Percentiles rank a stretch among this genome's conserved stretches.
These are phyloP conservation scores for Pneumocystis murina DNA, from an alignment of 1,139 yeast species.

Conservation along the genomic window DNA sequence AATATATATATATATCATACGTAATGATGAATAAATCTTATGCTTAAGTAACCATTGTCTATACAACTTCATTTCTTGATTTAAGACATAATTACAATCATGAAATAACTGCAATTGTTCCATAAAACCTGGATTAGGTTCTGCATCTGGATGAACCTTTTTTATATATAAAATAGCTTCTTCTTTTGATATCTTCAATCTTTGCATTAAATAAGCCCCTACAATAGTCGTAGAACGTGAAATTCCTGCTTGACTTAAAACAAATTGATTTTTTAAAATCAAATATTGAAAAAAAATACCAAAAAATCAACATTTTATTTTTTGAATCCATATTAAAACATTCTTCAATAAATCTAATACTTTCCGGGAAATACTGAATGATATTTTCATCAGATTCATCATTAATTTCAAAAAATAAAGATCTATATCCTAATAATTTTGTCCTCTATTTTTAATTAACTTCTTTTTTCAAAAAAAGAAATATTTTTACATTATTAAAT, in stretches of 20 bases:
- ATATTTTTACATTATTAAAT: not conserved
- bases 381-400: conserved; percentile 36
- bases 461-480: conserved; percentile 28
- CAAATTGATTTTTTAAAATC: conserved; percentile 14
- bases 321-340: conserved; percentile 31
- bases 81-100: conserved; percentile 31
- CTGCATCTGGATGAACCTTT: conserved; percentile 41
- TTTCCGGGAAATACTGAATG: conserved; percentile 41
- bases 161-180: conserved; percentile 61
- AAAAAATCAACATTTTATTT: not conserved
- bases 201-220: conserved; percentile 67
- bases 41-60: conserved; percentile 37
- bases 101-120: conserved; percentile 55
- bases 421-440: conserved; percentile 42
- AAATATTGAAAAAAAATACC: not conserved
- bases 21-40: conserved; percentile 22
- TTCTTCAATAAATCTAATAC: conserved; percentile 50
- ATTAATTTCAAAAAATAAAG: conserved; percentile 53
- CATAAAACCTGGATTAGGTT: conserved; percentile 64
- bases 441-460: conserved; percentile 37
- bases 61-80: conserved; percentile 30
- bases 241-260: conserved; percentile 51
- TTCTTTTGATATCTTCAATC: conserved; percentile 41
- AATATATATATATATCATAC: conserved; percentile 21
- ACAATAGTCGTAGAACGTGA: conserved; percentile 65